phyloP scores from a whole-genome alignment of 148 eudicot species.

The Limonium bicolor region DNA sequence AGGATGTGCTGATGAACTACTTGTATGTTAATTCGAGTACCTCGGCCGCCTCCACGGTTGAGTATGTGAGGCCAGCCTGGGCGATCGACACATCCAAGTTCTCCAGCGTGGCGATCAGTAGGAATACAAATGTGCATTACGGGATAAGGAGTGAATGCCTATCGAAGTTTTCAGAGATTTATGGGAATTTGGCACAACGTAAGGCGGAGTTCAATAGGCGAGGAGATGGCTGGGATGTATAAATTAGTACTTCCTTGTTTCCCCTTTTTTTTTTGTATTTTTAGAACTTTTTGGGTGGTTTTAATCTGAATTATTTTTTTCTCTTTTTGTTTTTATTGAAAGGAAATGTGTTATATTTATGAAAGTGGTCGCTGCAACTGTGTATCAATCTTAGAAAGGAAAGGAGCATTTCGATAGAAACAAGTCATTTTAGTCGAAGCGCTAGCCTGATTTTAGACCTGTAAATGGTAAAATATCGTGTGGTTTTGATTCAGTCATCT shows the following conservation, averaged over 20 bases:
- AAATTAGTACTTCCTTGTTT: conserved; percentile 10
- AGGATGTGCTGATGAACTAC: conserved; percentile 85
- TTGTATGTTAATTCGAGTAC: conserved; percentile 67
- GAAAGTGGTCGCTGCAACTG: too few species aligned
- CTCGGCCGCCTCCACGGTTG: conserved; percentile 32
- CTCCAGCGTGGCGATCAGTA: conserved; percentile 68
- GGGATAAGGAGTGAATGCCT: conserved; percentile 62
- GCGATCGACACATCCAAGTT: conserved; percentile 81
- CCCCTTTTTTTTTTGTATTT: too few species aligned
- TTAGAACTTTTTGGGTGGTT: background rate
- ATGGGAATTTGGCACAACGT: conserved; percentile 46
- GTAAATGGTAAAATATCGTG: too few species aligned
- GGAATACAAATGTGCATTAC: conserved; percentile 65
- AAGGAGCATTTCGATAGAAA: too few species aligned
- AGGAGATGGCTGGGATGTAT: conserved; percentile 90
- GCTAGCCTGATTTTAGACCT: too few species aligned
- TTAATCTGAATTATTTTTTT: background rate
- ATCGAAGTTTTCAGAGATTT: conserved; percentile 31
- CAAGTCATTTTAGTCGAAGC: too few species aligned
- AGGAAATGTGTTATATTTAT: conserved; percentile 3
- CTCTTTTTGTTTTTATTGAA: background rate
- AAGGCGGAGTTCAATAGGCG: conserved; percentile 51
- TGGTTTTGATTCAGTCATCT: too few species aligned
- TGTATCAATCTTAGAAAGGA: too few species aligned
- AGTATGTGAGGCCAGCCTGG: conserved; percentile 82